phyloP scores from a whole-genome alignment of 805 yeast species.

The Metschnikowia gelsemii region DNA sequence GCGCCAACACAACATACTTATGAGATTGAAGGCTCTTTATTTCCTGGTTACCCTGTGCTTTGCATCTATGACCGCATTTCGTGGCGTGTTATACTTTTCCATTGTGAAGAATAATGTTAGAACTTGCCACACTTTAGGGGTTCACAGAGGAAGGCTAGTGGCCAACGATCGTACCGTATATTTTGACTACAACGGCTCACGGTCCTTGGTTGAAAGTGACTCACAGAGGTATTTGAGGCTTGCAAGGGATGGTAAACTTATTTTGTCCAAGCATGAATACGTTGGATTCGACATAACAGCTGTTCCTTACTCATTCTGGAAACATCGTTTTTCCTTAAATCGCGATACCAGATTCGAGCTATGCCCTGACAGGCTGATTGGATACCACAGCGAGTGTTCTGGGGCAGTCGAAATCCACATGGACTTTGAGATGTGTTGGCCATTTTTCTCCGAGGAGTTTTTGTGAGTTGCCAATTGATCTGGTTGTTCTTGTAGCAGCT shows the following conservation, averaged over 20 bases:
- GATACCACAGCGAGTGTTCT: not conserved
- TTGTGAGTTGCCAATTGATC: too few relatives aligned
- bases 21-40: too few relatives aligned
- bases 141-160: too few relatives aligned
- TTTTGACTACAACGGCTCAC: not conserved
- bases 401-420: not conserved
- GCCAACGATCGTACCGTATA: too few relatives aligned
- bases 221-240: not conserved
- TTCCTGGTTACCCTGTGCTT: too few relatives aligned
- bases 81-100: too few relatives aligned
- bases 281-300: not conserved
- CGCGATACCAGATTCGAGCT: not conserved
- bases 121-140: too few relatives aligned
- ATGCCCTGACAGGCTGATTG: not conserved
- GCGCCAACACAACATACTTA: too few relatives aligned
- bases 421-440: constrained; percentile 3
- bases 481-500: too few relatives aligned
- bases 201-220: not conserved
- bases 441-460: not conserved
- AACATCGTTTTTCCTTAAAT: not conserved
- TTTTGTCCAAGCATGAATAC: not conserved
- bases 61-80: too few relatives aligned
- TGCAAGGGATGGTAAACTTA: not conserved
- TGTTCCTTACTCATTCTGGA: not conserved
- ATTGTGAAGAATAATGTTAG: too few relatives aligned